Base-by-base conservation (phyloP, 176 grass and related monocot species). In the Triticum timopheevii region DNA sequence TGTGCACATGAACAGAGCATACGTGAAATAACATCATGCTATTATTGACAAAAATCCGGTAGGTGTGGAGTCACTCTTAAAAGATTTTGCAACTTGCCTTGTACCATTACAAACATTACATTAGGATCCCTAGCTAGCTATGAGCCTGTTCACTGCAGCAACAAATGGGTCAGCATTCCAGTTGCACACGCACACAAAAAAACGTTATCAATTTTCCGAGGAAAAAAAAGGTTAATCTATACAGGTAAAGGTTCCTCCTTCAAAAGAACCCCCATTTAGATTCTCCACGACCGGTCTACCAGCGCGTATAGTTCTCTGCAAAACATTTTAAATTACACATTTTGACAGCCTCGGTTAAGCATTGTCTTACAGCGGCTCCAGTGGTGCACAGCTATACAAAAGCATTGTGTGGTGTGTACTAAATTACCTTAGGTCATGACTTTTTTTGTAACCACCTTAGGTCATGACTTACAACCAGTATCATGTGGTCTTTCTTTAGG, bases 381-480 rank as follows among this genome's bases (percentile, higher is more conserved):
- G n/a, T 28, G 28, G 28, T 28, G 2, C 2, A 28, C 2, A 2
- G 2, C 28, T 28, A 28, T 28, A 28, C 28, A 28, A 28, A 28
- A 28, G 28, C 28, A 28, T 28, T 28, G 28, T 28, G 28, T 28
- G 28, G 22, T 33, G 13, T 78, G 16, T 77, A 63, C 8, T 79
- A 68, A 85, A 59, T 88, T 94, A 96, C 96, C 86, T 96, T 83
- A 98, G 82, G 83, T 98, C 96, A 84, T 98, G 92, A 75, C 93
- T 98, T 65, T 28, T 28, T 28, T 28, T 28, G 28, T 28, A 28
- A 28, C 28, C 2, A 28, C 28, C 28, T 28, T 28, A 28, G 28
- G 28, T 98, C 96, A 84, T 98, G 92, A 75, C 93, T 98, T 65
- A 98, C 92, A 45, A 94, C 92, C 45, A 98, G 72, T 92, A 98